phyloP scores from a whole-genome alignment of 192 early-diverging fungal genomes.

The Gaertneriomyces sp. region DNA sequence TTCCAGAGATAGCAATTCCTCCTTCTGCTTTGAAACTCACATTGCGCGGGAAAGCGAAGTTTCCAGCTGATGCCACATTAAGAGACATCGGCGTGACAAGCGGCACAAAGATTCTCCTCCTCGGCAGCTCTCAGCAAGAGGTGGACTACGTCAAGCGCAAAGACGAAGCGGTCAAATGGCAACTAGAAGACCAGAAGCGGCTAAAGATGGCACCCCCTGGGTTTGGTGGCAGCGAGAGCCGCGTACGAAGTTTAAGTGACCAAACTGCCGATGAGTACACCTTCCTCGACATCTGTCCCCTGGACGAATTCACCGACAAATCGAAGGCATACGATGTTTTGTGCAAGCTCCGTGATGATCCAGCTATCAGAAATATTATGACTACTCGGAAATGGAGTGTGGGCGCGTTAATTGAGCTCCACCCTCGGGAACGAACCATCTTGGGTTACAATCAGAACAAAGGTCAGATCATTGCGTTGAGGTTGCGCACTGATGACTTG shows the following conservation, averaged over 20 bases:
- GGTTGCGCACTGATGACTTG: constrained; percentile 73
- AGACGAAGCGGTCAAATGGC: constrained; percentile 12
- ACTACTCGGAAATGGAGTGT: constrained; percentile 62
- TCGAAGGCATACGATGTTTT: constrained; percentile 57
- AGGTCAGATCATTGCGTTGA: constrained; percentile 68
- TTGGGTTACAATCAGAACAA: constrained; percentile 68
- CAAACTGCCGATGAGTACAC: constrained; percentile 41
- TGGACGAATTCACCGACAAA: constrained; percentile 51
- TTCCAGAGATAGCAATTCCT: constrained; percentile 35
- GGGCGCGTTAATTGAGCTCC: constrained; percentile 62
- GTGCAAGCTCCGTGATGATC: constrained; percentile 63
- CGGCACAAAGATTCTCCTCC: constrained; percentile 48
- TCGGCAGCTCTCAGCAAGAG: constrained; percentile 47
- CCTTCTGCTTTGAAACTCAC: constrained; percentile 49
- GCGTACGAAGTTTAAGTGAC: constrained; percentile 10
- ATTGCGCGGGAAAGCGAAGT: constrained; percentile 41
- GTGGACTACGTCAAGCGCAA: constrained; percentile 26
- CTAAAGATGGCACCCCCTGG: constrained; percentile 14
- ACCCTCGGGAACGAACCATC: constrained; percentile 62
- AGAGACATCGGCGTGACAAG: constrained; percentile 18
- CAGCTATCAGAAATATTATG: constrained; percentile 47
- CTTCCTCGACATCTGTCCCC: constrained; percentile 54
- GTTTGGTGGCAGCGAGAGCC: no score
- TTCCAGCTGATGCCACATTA: constrained; percentile 26
- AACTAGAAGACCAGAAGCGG: not conserved